A percentile compares a stretch with the other conserved stretches of the same genome.
Conservation (phyloP, 83 land plant genomes). For the Picea mariana region DNA sequence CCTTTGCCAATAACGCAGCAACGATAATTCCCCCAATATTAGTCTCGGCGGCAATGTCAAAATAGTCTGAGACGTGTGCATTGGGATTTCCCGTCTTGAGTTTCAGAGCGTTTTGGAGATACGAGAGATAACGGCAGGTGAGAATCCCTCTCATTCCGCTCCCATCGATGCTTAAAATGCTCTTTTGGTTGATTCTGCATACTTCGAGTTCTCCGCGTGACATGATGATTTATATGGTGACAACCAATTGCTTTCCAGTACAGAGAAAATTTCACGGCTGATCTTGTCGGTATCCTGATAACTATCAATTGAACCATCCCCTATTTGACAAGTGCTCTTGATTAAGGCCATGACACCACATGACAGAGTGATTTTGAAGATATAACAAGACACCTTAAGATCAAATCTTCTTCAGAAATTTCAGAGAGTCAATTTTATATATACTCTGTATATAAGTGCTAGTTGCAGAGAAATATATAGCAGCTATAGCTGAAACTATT, state of each 20-base stretch:
- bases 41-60: conserved; percentile 81
- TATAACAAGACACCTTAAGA: no score
- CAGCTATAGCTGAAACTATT: no score
- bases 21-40: conserved; percentile 77
- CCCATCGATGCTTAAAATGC: conserved; percentile 45
- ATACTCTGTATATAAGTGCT: no score
- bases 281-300: neutral
- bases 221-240: conserved; percentile 16
- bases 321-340: no score
- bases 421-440: no score
- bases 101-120: conserved; percentile 41
- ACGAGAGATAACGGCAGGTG: conserved; percentile 37
- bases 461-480: no score
- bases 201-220: conserved; percentile 18
- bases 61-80: conserved; percentile 67
- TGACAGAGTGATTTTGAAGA: no score
- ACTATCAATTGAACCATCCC: no score
- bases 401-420: no score
- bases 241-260: conserved; percentile 44
- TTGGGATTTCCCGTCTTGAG: conserved; percentile 36
- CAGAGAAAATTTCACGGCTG: neutral
- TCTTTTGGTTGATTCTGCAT: neutral
- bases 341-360: no score
- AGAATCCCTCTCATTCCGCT: conserved; percentile 49
- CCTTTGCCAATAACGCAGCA: conserved; percentile 26